These are phyloP conservation scores for Aureobasidium pullulans DNA, from an alignment of 2,329 filamentous ascomycete species.

Conservation along the genomic window DNA sequence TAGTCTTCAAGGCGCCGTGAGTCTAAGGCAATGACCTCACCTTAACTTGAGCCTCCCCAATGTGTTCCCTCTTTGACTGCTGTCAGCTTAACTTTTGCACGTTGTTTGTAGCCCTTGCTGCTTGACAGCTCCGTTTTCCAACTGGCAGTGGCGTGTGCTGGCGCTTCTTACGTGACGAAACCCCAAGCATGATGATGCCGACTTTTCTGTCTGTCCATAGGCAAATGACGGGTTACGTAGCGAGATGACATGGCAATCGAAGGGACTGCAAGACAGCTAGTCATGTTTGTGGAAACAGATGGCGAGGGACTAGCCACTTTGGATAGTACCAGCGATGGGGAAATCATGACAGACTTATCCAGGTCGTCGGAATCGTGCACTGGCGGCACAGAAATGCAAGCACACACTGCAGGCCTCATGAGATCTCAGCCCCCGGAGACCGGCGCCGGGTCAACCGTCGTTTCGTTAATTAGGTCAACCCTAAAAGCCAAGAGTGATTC, in stretches of 20 bases:
- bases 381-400: not conserved
- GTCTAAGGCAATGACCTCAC: slow-evolving; percentile 9
- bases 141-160: not conserved
- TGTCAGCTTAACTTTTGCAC: slow-evolving; percentile 2
- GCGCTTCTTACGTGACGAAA: not conserved
- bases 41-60: slow-evolving; percentile 3
- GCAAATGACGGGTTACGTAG: not conserved
- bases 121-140: not conserved
- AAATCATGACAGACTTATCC: not conserved
- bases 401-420: not conserved
- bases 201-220: not conserved
- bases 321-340: not conserved
- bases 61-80: not conserved
- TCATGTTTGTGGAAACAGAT: not conserved
- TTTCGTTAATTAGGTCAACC: not conserved
- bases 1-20: slow-evolving; percentile 6
- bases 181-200: not conserved
- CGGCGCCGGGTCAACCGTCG: not conserved
- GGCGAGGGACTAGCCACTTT: not conserved
- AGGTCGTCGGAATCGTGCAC: not conserved
- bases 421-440: not conserved
- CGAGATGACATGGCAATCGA: not conserved
- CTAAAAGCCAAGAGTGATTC: too few species aligned
- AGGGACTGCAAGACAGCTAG: not conserved
- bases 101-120: not conserved